Evolutionary conservation across 768 basidiomycete genomes (phyloP).

Genomic region (Amanita phalloides): DNA sequence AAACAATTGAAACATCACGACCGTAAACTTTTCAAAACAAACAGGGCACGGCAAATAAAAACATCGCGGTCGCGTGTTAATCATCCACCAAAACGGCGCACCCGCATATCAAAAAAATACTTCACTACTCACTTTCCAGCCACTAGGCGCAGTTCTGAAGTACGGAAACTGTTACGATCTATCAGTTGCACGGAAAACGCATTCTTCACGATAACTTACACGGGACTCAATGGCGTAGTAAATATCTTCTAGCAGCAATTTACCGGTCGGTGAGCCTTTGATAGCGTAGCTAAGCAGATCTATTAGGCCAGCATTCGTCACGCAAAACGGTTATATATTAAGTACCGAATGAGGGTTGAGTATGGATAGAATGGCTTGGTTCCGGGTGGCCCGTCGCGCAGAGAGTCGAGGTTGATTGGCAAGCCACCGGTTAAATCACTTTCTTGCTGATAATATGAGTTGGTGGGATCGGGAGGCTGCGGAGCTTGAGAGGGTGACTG

Average conservation of each 20-base stretch:
- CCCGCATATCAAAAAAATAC: conserved; percentile 2
- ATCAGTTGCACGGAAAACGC: conserved; percentile 9
- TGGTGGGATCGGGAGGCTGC: conserved; percentile 29
- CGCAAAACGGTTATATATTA: conserved; percentile 14
- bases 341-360: conserved; percentile 77
- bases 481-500: conserved; percentile 19
- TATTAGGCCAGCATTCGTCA: conserved; percentile 9
- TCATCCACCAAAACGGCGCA: conserved; percentile 1
- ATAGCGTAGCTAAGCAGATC: conserved; percentile 61
- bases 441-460: conserved; percentile 66
- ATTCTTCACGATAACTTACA: conserved; percentile 33
- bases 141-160: conserved; percentile 75
- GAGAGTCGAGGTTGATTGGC: conserved; percentile 79
- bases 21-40: conserved; percentile 37
- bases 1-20: conserved; percentile 12
- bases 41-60: conserved; percentile 53
- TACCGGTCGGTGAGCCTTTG: conserved; percentile 84
- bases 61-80: conserved; percentile 46
- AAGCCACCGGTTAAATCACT: conserved; percentile 76
- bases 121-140: conserved; percentile 72
- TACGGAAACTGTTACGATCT: conserved; percentile 61
- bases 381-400: conserved; percentile 80
- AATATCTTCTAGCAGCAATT: conserved; percentile 78
- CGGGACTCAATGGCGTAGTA: conserved; percentile 88
- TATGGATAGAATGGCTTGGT: conserved; percentile 90